These are phyloP conservation scores for Penicillium expansum DNA, from an alignment of 2,329 filamentous ascomycete genomes.

Conservation along the genomic window DNA sequence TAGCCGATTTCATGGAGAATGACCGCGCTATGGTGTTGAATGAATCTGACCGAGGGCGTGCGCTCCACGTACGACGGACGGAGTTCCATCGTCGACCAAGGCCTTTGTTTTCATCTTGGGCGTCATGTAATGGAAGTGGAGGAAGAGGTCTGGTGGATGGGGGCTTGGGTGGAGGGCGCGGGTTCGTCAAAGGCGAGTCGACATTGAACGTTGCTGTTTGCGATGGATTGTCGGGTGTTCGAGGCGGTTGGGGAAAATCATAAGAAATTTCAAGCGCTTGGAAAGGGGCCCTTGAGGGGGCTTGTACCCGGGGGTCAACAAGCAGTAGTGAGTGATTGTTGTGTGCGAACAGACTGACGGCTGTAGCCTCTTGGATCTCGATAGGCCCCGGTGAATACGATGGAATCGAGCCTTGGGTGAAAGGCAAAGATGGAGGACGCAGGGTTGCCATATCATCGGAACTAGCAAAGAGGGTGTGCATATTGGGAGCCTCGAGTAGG, in stretches of 20 bases:
- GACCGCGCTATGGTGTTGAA: conserved; percentile 39
- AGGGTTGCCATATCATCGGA: conserved; percentile 41
- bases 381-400: conserved; percentile 51
- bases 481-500: conserved; percentile 31
- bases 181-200: conserved; percentile 60
- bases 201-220: conserved; percentile 31
- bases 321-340: conserved; percentile 63
- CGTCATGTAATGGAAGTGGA: conserved; percentile 49
- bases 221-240: conserved; percentile 27
- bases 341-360: conserved; percentile 60
- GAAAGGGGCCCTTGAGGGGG: conserved; percentile 32
- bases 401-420: conserved; percentile 48
- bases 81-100: conserved; percentile 36
- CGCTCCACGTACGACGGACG: conserved; percentile 38
- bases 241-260: conserved; percentile 17
- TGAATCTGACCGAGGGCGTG: conserved; percentile 42
- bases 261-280: conserved; percentile 20
- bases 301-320: conserved; percentile 52
- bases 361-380: conserved; percentile 61
- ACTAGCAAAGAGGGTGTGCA: conserved; percentile 37
- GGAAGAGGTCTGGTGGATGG: conserved; percentile 57
- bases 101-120: conserved; percentile 20
- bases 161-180: conserved; percentile 56
- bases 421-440: conserved; percentile 49
- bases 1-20: conserved; percentile 41